Percentiles rank a stretch among this genome's conserved stretches.
Evolutionary conservation across 1,139 yeast species (phyloP).

Genomic region (Suhomyces anneliseae): DNA sequence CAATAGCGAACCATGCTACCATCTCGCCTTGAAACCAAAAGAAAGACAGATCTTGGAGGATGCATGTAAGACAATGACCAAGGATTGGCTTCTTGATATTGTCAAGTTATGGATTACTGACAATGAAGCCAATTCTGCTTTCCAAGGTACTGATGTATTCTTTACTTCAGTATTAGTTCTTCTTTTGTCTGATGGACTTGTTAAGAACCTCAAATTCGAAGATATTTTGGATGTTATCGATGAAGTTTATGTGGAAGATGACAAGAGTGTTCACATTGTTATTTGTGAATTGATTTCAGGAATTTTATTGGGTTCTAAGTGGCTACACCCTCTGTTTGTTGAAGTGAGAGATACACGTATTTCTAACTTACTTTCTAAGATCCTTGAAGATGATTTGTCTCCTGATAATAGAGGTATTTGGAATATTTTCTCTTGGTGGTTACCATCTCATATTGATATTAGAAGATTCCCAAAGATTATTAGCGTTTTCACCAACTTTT

Average conservation of each 20-base stretch:
- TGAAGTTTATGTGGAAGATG: constrained; percentile 57
- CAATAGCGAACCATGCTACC: constrained; percentile 24
- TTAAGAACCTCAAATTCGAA: constrained; percentile 31
- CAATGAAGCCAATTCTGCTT: constrained; percentile 60
- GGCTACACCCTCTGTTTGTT: constrained; percentile 23
- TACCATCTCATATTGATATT: constrained; percentile 63
- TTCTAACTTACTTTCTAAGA: constrained; percentile 39
- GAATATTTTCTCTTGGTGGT: constrained; percentile 76
- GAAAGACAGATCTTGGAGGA: constrained; percentile 42
- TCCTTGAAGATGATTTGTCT: constrained; percentile 61
- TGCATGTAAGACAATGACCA: constrained; percentile 49
- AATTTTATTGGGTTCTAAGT: constrained; percentile 50
- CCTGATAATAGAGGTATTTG: constrained; percentile 80
- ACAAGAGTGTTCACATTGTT: constrained; percentile 63
- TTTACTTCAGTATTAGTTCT: constrained; percentile 48
- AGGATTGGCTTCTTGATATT: constrained; percentile 59
- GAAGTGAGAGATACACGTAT: constrained; percentile 49
- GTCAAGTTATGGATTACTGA: constrained; percentile 61
- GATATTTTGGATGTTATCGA: constrained; percentile 54
- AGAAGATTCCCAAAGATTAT: constrained; percentile 64
- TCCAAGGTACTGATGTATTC: constrained; percentile 62
- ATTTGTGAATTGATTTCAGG: constrained; percentile 64
- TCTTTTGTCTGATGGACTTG: constrained; percentile 45
- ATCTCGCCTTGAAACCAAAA: constrained; percentile 31
- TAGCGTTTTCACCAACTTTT: constrained; percentile 45